These are phyloP conservation scores for Gilbertella persicaria DNA, from an alignment of 371 early-diverging fungal species.

Conservation along the genomic window DNA sequence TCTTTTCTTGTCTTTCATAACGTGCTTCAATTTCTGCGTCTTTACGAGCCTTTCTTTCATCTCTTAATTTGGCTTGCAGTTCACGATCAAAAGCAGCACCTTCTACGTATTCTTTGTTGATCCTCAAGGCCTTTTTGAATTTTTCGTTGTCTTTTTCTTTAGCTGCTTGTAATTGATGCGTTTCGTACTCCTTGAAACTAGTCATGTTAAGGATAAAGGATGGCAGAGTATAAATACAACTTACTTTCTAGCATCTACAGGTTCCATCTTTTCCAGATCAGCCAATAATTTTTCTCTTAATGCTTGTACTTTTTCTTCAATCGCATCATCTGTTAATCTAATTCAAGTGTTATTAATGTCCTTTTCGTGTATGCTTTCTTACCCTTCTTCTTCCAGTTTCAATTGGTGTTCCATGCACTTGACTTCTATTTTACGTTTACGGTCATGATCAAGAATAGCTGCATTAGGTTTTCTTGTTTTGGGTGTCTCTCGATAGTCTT, in stretches of 20 bases:
- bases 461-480: constrained; percentile 66
- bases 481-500: constrained; percentile 45
- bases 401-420: constrained; percentile 78
- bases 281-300: constrained; percentile 39
- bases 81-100: constrained; percentile 86
- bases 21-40: constrained; percentile 35
- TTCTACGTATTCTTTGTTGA: constrained; percentile 69
- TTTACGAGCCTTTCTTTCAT: constrained; percentile 45
- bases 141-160: constrained; percentile 69
- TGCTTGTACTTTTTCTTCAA: constrained; percentile 20
- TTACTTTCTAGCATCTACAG: constrained; percentile 47
- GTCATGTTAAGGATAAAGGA: no score
- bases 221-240: not conserved
- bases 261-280: constrained; percentile 52
- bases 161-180: constrained; percentile 72
- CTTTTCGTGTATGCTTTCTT: constrained; percentile 9
- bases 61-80: constrained; percentile 62
- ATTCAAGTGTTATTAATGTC: not conserved
- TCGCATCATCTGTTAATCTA: constrained; percentile 19
- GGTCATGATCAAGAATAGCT: constrained; percentile 85
- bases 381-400: constrained; percentile 83
- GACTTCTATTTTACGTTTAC: constrained; percentile 86
- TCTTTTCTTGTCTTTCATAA: constrained; percentile 30
- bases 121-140: constrained; percentile 71
- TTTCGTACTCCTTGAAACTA: constrained; percentile 56